These are phyloP conservation scores for Mycocalia duriaeana DNA, from an alignment of 1,284 basidiomycete genomes.

Conservation along the genomic window DNA sequence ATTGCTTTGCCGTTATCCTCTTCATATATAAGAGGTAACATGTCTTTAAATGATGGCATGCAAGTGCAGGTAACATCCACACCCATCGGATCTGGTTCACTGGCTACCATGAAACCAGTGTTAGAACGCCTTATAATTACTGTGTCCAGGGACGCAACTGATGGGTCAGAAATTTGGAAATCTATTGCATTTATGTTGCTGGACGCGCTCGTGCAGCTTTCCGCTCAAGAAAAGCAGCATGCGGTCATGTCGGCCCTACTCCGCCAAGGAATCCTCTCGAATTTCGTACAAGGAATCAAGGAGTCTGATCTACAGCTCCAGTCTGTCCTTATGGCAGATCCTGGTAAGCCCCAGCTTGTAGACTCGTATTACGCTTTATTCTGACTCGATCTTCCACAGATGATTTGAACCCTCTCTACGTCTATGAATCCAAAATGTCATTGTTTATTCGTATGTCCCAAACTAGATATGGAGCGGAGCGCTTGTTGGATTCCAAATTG, in stretches of 20 bases:
- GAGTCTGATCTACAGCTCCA: slow-evolving; percentile 80
- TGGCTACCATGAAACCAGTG: slow-evolving; percentile 56
- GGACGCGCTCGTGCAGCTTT: slow-evolving; percentile 70
- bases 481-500: slow-evolving; percentile 76
- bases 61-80: slow-evolving; percentile 30
- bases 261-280: slow-evolving; percentile 76
- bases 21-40: slow-evolving; percentile 17
- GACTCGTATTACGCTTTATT: slow-evolving; percentile 3
- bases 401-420: slow-evolving; percentile 87
- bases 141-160: slow-evolving; percentile 88
- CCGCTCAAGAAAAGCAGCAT: slow-evolving; percentile 59
- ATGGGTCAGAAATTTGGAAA: slow-evolving; percentile 95
- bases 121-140: slow-evolving; percentile 74
- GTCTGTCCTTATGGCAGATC: slow-evolving; percentile 82
- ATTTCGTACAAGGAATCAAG: slow-evolving; percentile 81
- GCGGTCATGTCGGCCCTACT: slow-evolving; percentile 56
- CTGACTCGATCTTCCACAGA: slow-evolving; percentile 39
- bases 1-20: slow-evolving; percentile 28
- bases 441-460: slow-evolving; percentile 83
- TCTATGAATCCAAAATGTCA: slow-evolving; percentile 93
- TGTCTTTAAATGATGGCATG: slow-evolving; percentile 20
- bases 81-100: slow-evolving; percentile 56
- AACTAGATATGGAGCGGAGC: slow-evolving; percentile 79
- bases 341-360: slow-evolving; percentile 47
- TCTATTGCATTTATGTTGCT: slow-evolving; percentile 88